phyloP scores from a whole-genome alignment of 257 asterid genomes.

The Fraxinus quadrangulata region DNA sequence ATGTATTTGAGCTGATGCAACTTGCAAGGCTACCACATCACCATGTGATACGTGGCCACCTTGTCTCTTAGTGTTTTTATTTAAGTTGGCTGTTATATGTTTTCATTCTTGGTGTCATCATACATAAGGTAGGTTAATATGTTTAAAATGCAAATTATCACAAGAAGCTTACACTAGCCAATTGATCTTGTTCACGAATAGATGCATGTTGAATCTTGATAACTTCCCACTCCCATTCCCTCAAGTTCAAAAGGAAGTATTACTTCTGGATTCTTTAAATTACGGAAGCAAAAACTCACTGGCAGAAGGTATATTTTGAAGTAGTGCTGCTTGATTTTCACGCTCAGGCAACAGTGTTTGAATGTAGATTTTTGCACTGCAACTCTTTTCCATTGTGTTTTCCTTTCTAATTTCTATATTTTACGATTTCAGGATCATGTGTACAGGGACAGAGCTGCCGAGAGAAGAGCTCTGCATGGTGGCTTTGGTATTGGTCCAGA shows the following conservation, averaged over 20 bases:
- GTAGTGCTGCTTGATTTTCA: background rate
- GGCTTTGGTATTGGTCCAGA: constrained; percentile 95
- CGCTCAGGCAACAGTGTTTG: background rate
- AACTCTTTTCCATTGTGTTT: constrained; percentile 2
- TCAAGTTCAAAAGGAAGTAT: background rate
- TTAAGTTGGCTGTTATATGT: background rate
- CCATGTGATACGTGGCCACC: background rate
- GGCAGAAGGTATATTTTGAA: background rate
- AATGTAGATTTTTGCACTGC: background rate
- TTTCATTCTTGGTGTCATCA: background rate
- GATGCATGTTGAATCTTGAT: background rate
- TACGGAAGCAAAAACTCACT: background rate
- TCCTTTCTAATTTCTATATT: constrained; percentile 9
- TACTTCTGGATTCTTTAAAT: background rate
- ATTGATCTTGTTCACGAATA: background rate
- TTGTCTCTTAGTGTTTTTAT: background rate
- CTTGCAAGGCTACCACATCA: background rate
- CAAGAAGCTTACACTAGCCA: background rate
- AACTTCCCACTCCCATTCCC: background rate
- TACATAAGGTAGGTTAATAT: background rate
- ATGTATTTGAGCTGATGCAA: background rate
- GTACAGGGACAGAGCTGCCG: constrained; percentile 97
- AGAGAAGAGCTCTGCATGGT: constrained; percentile 88
- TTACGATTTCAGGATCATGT: constrained; percentile 41
- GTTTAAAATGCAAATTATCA: too few relatives aligned